Conservation (phyloP, 495 filamentous ascomycete genomes). For the Aspergillus bridgeri region DNA sequence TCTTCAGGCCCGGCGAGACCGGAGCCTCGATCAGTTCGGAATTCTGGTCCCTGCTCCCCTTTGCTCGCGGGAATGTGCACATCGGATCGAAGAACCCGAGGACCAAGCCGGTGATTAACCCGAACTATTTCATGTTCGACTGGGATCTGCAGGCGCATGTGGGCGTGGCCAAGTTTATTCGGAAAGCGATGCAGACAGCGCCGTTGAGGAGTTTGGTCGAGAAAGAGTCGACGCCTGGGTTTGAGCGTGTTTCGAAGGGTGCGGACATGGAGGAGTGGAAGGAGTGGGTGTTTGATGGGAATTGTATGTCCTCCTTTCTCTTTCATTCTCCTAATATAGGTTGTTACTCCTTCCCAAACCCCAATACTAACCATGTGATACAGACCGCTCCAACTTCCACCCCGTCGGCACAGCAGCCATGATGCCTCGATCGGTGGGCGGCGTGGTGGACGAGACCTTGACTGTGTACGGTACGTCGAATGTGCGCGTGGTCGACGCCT, state of each 20-base stretch:
- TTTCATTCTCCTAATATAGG: not conserved
- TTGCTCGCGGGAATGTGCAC: constrained; percentile 57
- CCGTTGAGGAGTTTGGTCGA: constrained; percentile 14
- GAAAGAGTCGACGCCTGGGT: constrained; percentile 21
- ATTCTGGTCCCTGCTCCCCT: constrained; percentile 44
- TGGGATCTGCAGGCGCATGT: constrained; percentile 43
- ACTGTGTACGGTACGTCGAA: constrained; percentile 44
- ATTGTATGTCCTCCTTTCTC: constrained; percentile 23
- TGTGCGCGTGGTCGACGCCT: constrained; percentile 55
- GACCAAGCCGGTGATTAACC: constrained; percentile 46
- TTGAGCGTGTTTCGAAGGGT: constrained; percentile 1
- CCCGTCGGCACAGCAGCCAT: constrained; percentile 50
- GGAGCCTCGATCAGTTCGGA: constrained; percentile 25
- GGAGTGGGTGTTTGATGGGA: constrained; percentile 21
- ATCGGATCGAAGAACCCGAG: constrained; percentile 37
- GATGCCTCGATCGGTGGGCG: constrained; percentile 53
- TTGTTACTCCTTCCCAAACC: too few relatives aligned
- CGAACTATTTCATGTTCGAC: constrained; percentile 51
- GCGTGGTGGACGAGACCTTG: constrained; percentile 41
- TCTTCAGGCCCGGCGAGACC: constrained; percentile 25
- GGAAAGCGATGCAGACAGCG: constrained; percentile 22
- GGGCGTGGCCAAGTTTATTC: constrained; percentile 28
- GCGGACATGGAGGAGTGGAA: constrained; percentile 21
- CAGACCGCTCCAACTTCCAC: constrained; percentile 39
- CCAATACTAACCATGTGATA: constrained; percentile 1